Evolutionary conservation across 1,139 yeast species (phyloP), one percentile per base, ranked within the genome.

Genomic region (Lodderomyces pseudojiufengensis): DNA sequence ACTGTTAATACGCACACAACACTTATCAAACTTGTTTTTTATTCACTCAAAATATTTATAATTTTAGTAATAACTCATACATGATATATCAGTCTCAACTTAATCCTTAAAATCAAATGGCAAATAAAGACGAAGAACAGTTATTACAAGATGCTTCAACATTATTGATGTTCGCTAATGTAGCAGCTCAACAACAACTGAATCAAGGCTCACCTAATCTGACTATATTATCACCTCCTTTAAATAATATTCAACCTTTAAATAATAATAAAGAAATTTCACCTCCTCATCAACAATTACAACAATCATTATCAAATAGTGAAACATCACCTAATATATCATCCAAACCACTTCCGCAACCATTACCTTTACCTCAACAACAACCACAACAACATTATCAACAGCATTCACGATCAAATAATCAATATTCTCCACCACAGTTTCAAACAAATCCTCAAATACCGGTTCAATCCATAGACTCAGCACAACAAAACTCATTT

Each of bases 91-190:
- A n/a, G n/a, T n/a, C n/a, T n/a, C n/a, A n/a, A n/a, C n/a, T n/a
- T n/a, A n/a, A n/a, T n/a, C n/a, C n/a, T 29, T 11, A 11, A 29
- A 10, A 24, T 18, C 12, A 14, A 20, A 45, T 45, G 49, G 39
- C 44, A 8, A 42, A 44, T 29, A 38, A 44, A 32, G 48, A 50
- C 31, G 67, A 65, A 43, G 63, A 63, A 38, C 71, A 64, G 52
- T 61, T 75, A 21, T 57, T 76, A 11, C 77, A 75, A 47, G 84
- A 78, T 59, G 84, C 85, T 2, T 76, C 83, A n/a, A 75, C 84
- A 14, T 59, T 79, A 36, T 60, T 78, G 41, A 73, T 77, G 82
- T 77, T 79, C 55, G 81, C 83, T 20, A 76, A 70, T 45, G 73
- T 71, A 23, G 79, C 78, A 10, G 75, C 78, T 9, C 52, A 67